Evolutionary conservation across 1,139 yeast genomes (phyloP).

Genomic region (Wickerhamomyces sp.): DNA sequence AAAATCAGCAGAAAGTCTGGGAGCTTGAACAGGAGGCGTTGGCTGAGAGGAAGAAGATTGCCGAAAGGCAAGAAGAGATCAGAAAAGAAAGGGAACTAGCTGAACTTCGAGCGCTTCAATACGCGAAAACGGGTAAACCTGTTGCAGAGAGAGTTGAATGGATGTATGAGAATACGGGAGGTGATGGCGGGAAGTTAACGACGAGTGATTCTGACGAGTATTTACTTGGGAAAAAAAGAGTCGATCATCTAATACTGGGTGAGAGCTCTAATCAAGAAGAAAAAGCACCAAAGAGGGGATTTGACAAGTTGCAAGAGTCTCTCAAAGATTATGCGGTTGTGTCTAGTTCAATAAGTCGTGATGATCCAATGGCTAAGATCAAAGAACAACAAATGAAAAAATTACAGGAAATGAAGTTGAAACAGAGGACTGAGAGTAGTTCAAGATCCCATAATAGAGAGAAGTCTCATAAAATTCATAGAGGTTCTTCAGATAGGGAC

Average conservation of each 20-base stretch:
- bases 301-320: slow-evolving; percentile 14
- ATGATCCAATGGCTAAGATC: slow-evolving; percentile 55
- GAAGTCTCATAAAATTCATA: neutral
- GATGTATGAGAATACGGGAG: slow-evolving; percentile 68
- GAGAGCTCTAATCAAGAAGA: slow-evolving; percentile 7
- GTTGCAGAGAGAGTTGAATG: slow-evolving; percentile 58
- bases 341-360: slow-evolving; percentile 26
- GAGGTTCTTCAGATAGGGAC: slow-evolving; percentile 4
- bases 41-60: slow-evolving; percentile 61
- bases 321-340: slow-evolving; percentile 20
- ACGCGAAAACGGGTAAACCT: slow-evolving; percentile 37
- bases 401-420: slow-evolving; percentile 13
- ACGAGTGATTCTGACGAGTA: slow-evolving; percentile 38
- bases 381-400: slow-evolving; percentile 35
- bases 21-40: slow-evolving; percentile 73
- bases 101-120: slow-evolving; percentile 52
- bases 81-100: slow-evolving; percentile 58
- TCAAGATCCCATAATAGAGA: neutral
- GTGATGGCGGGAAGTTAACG: slow-evolving; percentile 13
- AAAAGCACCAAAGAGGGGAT: slow-evolving; percentile 10
- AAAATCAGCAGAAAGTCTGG: slow-evolving; percentile 87
- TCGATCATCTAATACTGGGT: slow-evolving; percentile 33
- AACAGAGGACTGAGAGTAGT: slow-evolving; percentile 10
- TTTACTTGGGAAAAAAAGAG: slow-evolving; percentile 43
- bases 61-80: slow-evolving; percentile 61